Conservation (phyloP, 768 basidiomycete genomes). For the Russula emetica region DNA sequence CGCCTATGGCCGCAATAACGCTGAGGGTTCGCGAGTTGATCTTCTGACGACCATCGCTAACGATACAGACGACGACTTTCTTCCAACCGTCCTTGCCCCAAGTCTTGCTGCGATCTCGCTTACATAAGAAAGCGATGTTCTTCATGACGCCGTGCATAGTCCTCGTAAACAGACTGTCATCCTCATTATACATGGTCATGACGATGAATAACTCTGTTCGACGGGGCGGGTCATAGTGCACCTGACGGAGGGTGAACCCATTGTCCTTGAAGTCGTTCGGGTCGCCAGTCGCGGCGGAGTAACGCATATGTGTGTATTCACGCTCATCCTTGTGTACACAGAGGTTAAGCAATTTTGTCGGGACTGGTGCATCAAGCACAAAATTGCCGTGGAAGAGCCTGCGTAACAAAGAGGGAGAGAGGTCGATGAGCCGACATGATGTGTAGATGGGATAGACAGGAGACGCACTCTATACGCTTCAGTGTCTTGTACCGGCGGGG, state of each 20-base stretch:
- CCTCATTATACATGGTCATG: constrained; percentile 97
- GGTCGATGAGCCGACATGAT: background rate
- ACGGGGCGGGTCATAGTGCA: constrained; percentile 86
- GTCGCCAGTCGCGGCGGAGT: constrained; percentile 93
- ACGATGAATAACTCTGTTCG: constrained; percentile 95
- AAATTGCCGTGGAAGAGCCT: constrained; percentile 91
- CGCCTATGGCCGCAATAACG: constrained; percentile 89
- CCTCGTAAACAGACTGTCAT: constrained; percentile 83
- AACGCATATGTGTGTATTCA: constrained; percentile 95
- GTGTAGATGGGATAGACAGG: background rate
- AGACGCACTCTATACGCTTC: constrained; percentile 78
- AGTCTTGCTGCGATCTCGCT: constrained; percentile 80
- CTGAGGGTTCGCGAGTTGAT: constrained; percentile 80
- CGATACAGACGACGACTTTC: constrained; percentile 92
- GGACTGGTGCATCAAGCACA: constrained; percentile 85
- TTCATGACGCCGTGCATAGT: constrained; percentile 97
- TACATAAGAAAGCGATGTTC: constrained; percentile 87
- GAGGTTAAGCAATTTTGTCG: constrained; percentile 84
- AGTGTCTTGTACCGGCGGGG: constrained; percentile 89
- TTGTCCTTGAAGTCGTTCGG: constrained; percentile 84
- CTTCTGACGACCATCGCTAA: constrained; percentile 81
- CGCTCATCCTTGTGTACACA: constrained; percentile 72
- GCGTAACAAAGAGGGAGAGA: background rate
- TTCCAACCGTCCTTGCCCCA: constrained; percentile 99
- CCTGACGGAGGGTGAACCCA: constrained; percentile 84